Conservation (phyloP, 306 rosid genomes). For the Nissolia schottii region DNA sequence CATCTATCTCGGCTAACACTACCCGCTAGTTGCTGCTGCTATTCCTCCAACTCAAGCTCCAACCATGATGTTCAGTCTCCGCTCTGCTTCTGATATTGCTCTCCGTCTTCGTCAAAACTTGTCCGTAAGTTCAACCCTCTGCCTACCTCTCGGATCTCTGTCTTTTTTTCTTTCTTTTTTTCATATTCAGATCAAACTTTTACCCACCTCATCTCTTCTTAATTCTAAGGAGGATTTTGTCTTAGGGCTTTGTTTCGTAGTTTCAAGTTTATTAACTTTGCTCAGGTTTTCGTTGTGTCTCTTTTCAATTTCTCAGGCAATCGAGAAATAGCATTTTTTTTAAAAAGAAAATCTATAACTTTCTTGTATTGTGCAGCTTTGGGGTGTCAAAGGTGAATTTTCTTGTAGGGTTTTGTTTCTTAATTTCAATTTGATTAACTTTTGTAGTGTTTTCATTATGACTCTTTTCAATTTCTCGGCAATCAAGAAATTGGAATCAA, state of each 20-base stretch:
- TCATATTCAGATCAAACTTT: not conserved
- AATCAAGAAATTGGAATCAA: not conserved
- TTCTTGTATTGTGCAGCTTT: slow-evolving; percentile 34
- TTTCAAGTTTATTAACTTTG: not conserved
- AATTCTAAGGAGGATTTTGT: too few relatives aligned
- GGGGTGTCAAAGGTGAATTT: too few relatives aligned
- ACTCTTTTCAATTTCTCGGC: not conserved
- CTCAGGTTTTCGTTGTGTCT: not conserved
- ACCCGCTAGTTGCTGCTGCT: too few relatives aligned
- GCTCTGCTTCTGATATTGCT: slow-evolving; percentile 25
- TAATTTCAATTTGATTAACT: not conserved
- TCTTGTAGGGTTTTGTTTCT: too few relatives aligned
- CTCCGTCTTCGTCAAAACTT: slow-evolving; percentile 41
- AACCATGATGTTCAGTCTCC: slow-evolving; percentile 32
- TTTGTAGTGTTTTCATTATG: not conserved
- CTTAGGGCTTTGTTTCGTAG: not conserved
- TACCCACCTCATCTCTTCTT: not conserved
- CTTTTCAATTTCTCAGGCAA: not conserved
- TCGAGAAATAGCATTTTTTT: not conserved
- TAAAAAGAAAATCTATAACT: too few relatives aligned
- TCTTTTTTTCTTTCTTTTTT: too few relatives aligned
- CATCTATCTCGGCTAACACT: too few relatives aligned
- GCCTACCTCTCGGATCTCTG: not conserved
- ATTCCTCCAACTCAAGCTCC: not conserved
- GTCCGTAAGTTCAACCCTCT: slow-evolving; percentile 31